Percentiles rank a stretch among this genome's conserved stretches.
These are phyloP conservation scores for Penicillium crustosum DNA, from an alignment of 2,329 filamentous ascomycete genomes.

Conservation along the genomic window DNA sequence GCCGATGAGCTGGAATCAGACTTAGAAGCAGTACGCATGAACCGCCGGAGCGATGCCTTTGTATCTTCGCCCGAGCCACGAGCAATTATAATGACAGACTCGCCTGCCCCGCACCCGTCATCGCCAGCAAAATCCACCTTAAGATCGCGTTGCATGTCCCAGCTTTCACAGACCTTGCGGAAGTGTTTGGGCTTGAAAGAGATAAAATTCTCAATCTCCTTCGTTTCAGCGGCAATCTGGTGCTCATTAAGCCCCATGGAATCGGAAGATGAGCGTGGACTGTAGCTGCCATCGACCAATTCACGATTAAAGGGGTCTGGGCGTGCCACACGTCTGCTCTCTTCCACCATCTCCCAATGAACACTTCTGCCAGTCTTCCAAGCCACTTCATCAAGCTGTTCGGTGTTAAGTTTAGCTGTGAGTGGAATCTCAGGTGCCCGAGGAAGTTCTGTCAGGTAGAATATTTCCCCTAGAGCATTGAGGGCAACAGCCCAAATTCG, in stretches of 20 bases:
- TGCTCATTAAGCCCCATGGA: slow-evolving; percentile 68
- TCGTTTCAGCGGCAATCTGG: slow-evolving; percentile 73
- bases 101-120: slow-evolving; percentile 72
- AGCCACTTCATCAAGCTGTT: slow-evolving; percentile 64
- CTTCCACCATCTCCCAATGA: slow-evolving; percentile 78
- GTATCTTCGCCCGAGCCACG: slow-evolving; percentile 66
- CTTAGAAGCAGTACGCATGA: slow-evolving; percentile 53
- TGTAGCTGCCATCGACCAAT: slow-evolving; percentile 70
- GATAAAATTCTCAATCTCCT: slow-evolving; percentile 76
- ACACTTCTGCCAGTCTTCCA: slow-evolving; percentile 79
- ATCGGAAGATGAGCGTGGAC: slow-evolving; percentile 73
- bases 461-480: slow-evolving; percentile 90
- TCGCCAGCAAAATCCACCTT: slow-evolving; percentile 88
- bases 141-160: slow-evolving; percentile 86
- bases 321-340: slow-evolving; percentile 69
- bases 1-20: slow-evolving; percentile 24
- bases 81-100: slow-evolving; percentile 71
- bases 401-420: slow-evolving; percentile 38
- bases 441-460: slow-evolving; percentile 74
- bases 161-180: slow-evolving; percentile 72
- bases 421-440: slow-evolving; percentile 52
- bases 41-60: slow-evolving; percentile 56
- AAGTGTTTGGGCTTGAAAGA: slow-evolving; percentile 74
- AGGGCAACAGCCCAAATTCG: slow-evolving; percentile 90
- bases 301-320: slow-evolving; percentile 72